Evolutionary conservation across 768 basidiomycete genomes (phyloP), one percentile per base, ranked within the genome.

Genomic region (Tulasnella sp.): DNA sequence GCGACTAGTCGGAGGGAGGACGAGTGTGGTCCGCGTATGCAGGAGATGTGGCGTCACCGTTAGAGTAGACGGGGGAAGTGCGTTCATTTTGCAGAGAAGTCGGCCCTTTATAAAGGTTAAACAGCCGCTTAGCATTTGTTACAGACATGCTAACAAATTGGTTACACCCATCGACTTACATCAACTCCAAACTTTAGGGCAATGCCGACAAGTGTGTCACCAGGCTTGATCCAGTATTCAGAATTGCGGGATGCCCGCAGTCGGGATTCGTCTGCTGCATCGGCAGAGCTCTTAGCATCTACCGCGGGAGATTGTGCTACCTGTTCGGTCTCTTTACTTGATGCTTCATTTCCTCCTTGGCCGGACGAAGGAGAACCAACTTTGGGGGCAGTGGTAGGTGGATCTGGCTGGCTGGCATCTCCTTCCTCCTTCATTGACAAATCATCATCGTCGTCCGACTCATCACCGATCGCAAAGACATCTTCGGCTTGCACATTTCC

Each of bases 11-110:
- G 88, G 85, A 0, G 92, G 92, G 14, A 93, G 86, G 21, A 86
- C 83, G 79, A 94, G 84, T 80, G 86, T 89, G 1, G 87, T 85
- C 7, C 92, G 89, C 0, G 93, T 93, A 84, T 93, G 92, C 21
- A 94, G 86, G 10, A 94, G 85, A 82, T 94, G 92, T 8, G 93
- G 93, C 0, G 90, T 93, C 0, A 91, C 93, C 79, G 86, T 89
- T 27, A 94, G 85, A 3, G 92, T 90, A 82, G 88, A 92, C 7
- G 87, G 85, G 0, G 93, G 91, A 18, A 94, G 88, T 68, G 88
- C 88, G 83, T 94, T 94, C 19, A 93, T 85, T 27, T 85, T 89
- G 83, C 92, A 93, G 4, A 94, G 86, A 48, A 88, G 86, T 40
- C 88, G 88, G 58, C 88, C 90, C 92, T 90, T 71, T 48, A 80